Evolutionary conservation across 2,329 filamentous ascomycete species (phyloP), one percentile per base, ranked within the genome.

Genomic region (Elsinoe arachidis): DNA sequence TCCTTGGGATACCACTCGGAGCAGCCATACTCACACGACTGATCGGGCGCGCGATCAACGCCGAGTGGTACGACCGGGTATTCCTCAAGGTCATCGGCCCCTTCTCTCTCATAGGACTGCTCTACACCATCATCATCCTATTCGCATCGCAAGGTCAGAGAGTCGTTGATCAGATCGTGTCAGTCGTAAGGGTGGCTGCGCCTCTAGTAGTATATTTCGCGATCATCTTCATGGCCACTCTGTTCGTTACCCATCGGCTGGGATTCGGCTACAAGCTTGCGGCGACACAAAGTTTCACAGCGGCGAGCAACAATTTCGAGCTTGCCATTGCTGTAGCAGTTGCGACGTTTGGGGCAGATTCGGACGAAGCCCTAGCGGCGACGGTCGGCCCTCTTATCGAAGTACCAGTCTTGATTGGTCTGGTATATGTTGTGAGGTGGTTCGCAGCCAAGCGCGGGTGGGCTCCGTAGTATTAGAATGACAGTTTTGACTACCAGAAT

Each of bases 231-330:
- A 81, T 83, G 49, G 64, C 76, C 1, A 93, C 88, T 0, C 74
- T 93, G 1, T 75, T 74, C 43, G 72, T 84, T 1, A 79, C 82
- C 2, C 76, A 78, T 51, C 78, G 76, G n/a, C 72, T 86, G n/a
- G 86, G 88, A 0, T 90, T 90, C 59, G 83, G 82, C 0, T 95
- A 95, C 67, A 78, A 78, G 35, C 69, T 90, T 0, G 79, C 80
- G 1, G 78, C 80, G 10, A 92, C 89, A 1, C 89, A 95, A 72
- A 90, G 87, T 67, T 93, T 95, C 65, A 95, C 88, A 0, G 91
- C 89, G 0, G 87, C 88, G 1, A 95, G 90, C 69, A 96, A 96
- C 67, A 95, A 96, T 68, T 96, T 96, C 66, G 90, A 96, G 74
- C 74, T 96, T 21, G 89, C 90, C 0, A 95, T 96, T 71, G 90